Evolutionary conservation across 1,284 basidiomycete genomes (phyloP), one percentile per base, ranked within the genome.

Genomic region (Rhodotorula sp.): DNA sequence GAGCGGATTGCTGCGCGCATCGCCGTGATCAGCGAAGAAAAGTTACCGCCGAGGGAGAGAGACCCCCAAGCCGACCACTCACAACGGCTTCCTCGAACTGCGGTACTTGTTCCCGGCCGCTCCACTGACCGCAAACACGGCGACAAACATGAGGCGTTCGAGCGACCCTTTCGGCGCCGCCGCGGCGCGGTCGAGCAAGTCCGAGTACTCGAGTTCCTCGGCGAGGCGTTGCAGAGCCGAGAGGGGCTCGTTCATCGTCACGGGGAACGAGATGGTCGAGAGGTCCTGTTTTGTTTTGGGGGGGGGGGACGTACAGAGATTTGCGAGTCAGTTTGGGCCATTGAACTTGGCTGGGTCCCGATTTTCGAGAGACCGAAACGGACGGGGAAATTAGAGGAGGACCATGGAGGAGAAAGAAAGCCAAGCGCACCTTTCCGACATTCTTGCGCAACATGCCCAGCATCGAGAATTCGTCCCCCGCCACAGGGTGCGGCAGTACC

Each of bases 361-460:
- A 29, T 29, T 29, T 39, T 39, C 5, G 34, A 39, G 34, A 39
- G 34, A 39, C 34, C 34, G 34, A 39, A 39, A 29, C 29, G 29
- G 29, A 29, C 29, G 29, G 29, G 29, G 29, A 29, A 26, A 34
- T 34, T 34, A n/a, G 47, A 43, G 39, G 39, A 43, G 39, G 39
- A 43, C 29, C 29, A 29, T 29, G 39, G 12, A 43, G 39, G 39
- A 16, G 43, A 58, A 58, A 54, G 39, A 18, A 60, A n/a, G 5
- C 34, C 14, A 49, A 29, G 43, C 80, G 68, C 73, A 91, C 91
- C 85, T 93, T 94, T 68, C 92, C 92, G 62, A 97, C 90, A 79
- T 93, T 96, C 83, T 94, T 96, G 83, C 93, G 93, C 65, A 97
- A 82, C 69, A 96, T 88, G 2, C 89, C 84, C 78, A 96, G 92